Evolutionary conservation across 805 yeast genomes (phyloP), one percentile per base, ranked within the genome.

Genomic region (Myxozyma udenii): DNA sequence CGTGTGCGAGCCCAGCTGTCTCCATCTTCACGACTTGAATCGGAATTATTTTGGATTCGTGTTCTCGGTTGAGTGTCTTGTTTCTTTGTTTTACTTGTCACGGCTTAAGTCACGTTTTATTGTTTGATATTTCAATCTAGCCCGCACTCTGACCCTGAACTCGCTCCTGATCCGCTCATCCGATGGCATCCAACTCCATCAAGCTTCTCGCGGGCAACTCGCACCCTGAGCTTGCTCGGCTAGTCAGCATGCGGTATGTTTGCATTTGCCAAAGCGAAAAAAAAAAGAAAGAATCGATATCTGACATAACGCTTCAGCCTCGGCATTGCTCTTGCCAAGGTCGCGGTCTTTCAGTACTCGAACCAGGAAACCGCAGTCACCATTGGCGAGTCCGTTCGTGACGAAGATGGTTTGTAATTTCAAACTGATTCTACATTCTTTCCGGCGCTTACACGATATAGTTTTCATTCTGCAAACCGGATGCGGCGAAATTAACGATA

Each of bases 311-410:
- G n/a, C n/a, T 23, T 6, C 41, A 66, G 79, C 60, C 74, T 91
- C 37, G 86, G 86, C 19, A 67, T 87, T 14, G 78, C 78, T 11
- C 73, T 87, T 40, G 80, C 95, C 44, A 83, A 83, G 54, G 82
- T 91, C 21, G 84, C 84, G 41, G 95, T 89, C 11, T 83, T 85
- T 59, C 89, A 87, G 66, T 87, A 87, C 68, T 81, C 95, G 35
- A 91, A 88, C 66, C 81, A 79, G 62, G 98, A 91, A 70, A 85
- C 95, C 1, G 85, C 95, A 1, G 91, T 91, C 14, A 79, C 88
- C 26, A 83, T 88, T 52, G 90, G 88, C 30, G 96, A 88, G 66
- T 82, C 91, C 32, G 85, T 88, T 23, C 79, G 96, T 69, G 96
- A 89, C 65, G 95, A 89, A 66, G 96, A 88, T 63, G 65, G 61